Evolutionary conservation across 192 early-diverging fungal species (phyloP).

Genomic region (Globomyces pollinis-pini): DNA sequence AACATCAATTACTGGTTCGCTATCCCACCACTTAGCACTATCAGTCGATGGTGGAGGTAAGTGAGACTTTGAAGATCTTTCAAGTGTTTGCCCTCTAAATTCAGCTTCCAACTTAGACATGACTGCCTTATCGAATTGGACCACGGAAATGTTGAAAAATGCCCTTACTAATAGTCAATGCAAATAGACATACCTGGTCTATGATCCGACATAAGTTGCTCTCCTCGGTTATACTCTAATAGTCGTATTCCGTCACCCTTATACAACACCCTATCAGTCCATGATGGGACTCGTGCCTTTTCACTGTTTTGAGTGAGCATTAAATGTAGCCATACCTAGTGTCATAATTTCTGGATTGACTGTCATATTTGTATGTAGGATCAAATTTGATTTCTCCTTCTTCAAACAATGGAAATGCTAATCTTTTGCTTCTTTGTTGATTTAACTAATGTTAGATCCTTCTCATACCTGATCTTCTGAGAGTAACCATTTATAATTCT

Average conservation of each 20-base stretch:
- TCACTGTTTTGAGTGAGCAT: slow-evolving; percentile 44
- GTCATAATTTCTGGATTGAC: slow-evolving; percentile 61
- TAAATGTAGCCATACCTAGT: slow-evolving; percentile 51
- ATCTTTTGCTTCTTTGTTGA: slow-evolving; percentile 35
- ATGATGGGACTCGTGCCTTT: slow-evolving; percentile 54
- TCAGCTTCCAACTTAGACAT: neutral
- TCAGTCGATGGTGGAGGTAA: slow-evolving; percentile 4
- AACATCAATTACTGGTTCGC: neutral
- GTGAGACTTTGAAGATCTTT: neutral
- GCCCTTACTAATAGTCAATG: neutral
- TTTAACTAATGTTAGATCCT: too few relatives aligned
- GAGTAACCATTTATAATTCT: slow-evolving; percentile 13
- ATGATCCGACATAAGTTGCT: slow-evolving; percentile 72
- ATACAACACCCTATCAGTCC: slow-evolving; percentile 39
- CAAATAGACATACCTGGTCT: slow-evolving; percentile 30
- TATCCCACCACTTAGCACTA: slow-evolving; percentile 7
- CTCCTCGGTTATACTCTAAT: slow-evolving; percentile 39
- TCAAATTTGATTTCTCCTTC: slow-evolving; percentile 67
- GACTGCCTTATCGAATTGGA: neutral
- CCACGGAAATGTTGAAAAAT: neutral
- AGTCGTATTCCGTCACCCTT: slow-evolving; percentile 39
- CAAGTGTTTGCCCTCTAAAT: neutral
- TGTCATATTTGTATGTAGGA: slow-evolving; percentile 81
- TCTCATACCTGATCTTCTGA: slow-evolving; percentile 26
- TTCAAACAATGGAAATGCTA: slow-evolving; percentile 67